Conservation (phyloP, 2,329 filamentous ascomycete genomes). For the Bipolaris cookei region DNA sequence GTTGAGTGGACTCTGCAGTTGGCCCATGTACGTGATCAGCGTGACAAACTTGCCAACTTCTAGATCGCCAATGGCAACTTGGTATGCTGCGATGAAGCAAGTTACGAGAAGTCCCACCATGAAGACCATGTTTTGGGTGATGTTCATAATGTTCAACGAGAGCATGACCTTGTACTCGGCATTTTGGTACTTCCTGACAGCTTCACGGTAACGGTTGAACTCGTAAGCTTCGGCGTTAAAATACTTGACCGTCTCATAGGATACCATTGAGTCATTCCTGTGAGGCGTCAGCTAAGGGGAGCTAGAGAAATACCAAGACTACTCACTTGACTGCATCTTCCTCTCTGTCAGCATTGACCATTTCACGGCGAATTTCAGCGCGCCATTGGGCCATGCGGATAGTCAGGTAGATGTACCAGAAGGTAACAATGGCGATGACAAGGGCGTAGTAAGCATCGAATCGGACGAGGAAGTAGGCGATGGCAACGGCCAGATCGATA, state of each 20-base stretch:
- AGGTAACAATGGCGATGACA: conserved; percentile 87
- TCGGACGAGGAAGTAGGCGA: conserved; percentile 76
- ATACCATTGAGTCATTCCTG: conserved; percentile 93
- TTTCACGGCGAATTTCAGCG: conserved; percentile 86
- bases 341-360: conserved; percentile 93
- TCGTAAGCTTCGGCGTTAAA: conserved; percentile 68
- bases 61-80: conserved; percentile 66
- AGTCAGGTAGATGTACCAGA: conserved; percentile 95
- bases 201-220: conserved; percentile 62
- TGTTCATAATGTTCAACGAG: conserved; percentile 65
- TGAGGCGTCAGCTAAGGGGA: conserved; percentile 28
- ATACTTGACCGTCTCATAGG: conserved; percentile 83
- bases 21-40: conserved; percentile 75
- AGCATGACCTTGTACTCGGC: conserved; percentile 64
- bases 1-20: conserved; percentile 72
- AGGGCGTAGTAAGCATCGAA: conserved; percentile 92
- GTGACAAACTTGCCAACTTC: conserved; percentile 73
- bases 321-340: conserved; percentile 90
- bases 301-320: not conserved
- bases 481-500: conserved; percentile 83
- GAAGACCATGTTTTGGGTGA: conserved; percentile 69
- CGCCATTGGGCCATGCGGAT: conserved; percentile 94
- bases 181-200: conserved; percentile 63
- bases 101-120: conserved; percentile 70
- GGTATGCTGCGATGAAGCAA: conserved; percentile 72